A percentile compares a stretch with the other conserved stretches of the same genome.
These are phyloP conservation scores for Beta lomatogona DNA, from an alignment of 179 eudicot genomes.

Conservation along the genomic window DNA sequence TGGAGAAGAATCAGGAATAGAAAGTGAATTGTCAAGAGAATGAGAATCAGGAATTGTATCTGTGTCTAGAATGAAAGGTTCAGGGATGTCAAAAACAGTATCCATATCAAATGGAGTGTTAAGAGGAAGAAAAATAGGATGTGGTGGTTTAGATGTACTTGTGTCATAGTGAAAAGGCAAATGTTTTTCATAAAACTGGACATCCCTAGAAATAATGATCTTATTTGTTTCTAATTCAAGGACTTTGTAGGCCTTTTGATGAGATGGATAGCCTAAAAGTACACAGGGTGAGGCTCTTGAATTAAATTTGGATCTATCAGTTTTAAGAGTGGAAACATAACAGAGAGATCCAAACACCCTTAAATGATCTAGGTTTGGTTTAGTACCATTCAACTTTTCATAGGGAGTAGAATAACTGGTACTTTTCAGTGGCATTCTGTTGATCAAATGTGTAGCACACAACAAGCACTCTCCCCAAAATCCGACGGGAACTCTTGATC, in stretches of 20 bases:
- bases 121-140: background rate
- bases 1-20: too few species aligned
- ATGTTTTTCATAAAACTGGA: background rate
- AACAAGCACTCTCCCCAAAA: background rate
- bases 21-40: background rate
- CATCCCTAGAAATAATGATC: background rate
- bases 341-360: background rate
- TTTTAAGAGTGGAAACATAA: background rate
- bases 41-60: too few species aligned
- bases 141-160: background rate
- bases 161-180: background rate
- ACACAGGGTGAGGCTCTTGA: background rate
- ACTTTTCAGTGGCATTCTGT: background rate
- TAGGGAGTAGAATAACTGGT: background rate
- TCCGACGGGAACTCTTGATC: background rate
- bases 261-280: background rate
- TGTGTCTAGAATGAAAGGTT: too few species aligned
- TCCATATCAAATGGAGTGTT: background rate
- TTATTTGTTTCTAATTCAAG: background rate
- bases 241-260: background rate
- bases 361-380: background rate
- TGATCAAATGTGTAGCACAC: background rate
- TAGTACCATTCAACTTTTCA: background rate
- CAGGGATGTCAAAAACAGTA: background rate
- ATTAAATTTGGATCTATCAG: background rate